A percentile compares a stretch with the other conserved stretches of the same genome.
These are phyloP conservation scores for Termitomyces eurrhizus DNA, from an alignment of 768 basidiomycete genomes.

Conservation along the genomic window DNA sequence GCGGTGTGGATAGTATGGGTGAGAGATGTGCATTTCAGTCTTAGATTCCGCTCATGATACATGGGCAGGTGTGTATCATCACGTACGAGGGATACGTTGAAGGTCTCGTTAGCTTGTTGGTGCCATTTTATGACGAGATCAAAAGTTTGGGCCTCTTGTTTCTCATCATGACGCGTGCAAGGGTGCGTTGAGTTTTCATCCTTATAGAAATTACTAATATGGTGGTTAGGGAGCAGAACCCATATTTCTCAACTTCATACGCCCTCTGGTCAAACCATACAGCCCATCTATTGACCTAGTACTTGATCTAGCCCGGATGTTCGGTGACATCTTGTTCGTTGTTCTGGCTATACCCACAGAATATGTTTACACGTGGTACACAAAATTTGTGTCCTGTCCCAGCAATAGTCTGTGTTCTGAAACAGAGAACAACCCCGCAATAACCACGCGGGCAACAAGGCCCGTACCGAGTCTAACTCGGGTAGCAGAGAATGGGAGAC, in stretches of 20 bases:
- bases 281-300: conserved; percentile 58
- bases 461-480: not conserved
- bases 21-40: conserved; percentile 20
- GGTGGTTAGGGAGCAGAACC: conserved; percentile 74
- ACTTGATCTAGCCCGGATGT: conserved; percentile 55
- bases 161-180: conserved; percentile 70
- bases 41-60: conserved; percentile 9
- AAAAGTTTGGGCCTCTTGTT: conserved; percentile 73
- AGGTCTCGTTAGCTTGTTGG: conserved; percentile 58
- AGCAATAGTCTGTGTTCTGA: conserved; percentile 18
- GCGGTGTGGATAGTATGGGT: conserved; percentile 89
- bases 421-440: conserved; percentile 8
- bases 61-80: conserved; percentile 57
- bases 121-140: conserved; percentile 83
- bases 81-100: conserved; percentile 68
- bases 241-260: conserved; percentile 74
- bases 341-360: conserved; percentile 37
- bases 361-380: conserved; percentile 33
- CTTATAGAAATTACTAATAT: not conserved
- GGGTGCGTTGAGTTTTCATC: conserved; percentile 36
- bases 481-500: conserved; percentile 2
- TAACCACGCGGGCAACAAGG: not conserved
- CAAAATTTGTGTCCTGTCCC: conserved; percentile 19
- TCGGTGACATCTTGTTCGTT: conserved; percentile 59
- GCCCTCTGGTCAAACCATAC: conserved; percentile 77